phyloP scores from a whole-genome alignment of 371 early-diverging fungal genomes.

The Syncephalastrum racemosum region DNA sequence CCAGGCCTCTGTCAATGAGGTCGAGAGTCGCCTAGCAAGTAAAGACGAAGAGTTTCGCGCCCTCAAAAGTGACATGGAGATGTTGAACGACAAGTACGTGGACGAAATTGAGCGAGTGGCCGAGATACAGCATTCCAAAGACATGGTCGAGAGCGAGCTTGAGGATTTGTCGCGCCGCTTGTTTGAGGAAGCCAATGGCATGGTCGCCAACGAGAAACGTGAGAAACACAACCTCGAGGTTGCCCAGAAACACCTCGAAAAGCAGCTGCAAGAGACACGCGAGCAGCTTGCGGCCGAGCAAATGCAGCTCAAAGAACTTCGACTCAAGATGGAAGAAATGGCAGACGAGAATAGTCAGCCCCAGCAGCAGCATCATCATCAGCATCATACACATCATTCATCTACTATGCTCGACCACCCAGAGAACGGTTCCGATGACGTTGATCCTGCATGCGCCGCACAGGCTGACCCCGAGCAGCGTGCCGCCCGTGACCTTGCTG shows the following conservation, averaged over 20 bases:
- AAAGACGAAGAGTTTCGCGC: conserved; percentile 49
- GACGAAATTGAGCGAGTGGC: conserved; percentile 90
- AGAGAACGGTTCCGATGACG: not conserved
- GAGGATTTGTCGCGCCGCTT: conserved; percentile 86
- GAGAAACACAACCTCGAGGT: conserved; percentile 61
- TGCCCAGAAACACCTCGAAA: conserved; percentile 58
- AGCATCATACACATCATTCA: not conserved
- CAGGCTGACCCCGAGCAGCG: conserved; percentile 15
- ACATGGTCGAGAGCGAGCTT: conserved; percentile 87
- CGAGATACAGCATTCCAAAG: conserved; percentile 87
- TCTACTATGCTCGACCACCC: not conserved
- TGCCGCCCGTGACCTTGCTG: conserved; percentile 14
- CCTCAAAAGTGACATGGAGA: conserved; percentile 56
- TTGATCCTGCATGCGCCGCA: not conserved
- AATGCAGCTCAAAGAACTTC: conserved; percentile 76
- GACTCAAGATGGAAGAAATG: conserved; percentile 70
- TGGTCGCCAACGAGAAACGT: conserved; percentile 87
- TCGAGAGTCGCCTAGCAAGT: conserved; percentile 41
- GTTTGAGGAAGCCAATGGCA: conserved; percentile 92
- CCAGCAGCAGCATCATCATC: conserved; percentile 7
- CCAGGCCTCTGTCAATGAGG: conserved; percentile 41
- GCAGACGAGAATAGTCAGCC: conserved; percentile 16
- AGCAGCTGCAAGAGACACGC: conserved; percentile 67
- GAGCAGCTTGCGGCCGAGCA: conserved; percentile 70
- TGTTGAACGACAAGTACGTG: conserved; percentile 68